phyloP scores from a whole-genome alignment of 2,329 filamentous ascomycete genomes.

The Colletotrichum melonis region DNA sequence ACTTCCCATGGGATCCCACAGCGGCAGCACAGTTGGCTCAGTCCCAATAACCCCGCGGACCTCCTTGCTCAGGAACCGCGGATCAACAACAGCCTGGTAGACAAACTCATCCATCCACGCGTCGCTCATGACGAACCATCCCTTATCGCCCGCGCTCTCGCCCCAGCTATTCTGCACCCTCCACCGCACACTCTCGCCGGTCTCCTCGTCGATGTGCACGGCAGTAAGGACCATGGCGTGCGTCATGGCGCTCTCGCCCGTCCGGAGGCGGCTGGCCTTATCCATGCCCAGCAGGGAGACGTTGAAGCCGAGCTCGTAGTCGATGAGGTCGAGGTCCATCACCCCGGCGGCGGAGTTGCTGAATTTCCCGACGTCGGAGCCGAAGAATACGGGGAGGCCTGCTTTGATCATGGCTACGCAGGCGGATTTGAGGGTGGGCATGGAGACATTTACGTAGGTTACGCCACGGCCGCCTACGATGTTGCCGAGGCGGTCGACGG shows the following conservation, averaged over 20 bases:
- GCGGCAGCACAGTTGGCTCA: constrained; percentile 76
- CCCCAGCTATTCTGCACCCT: constrained; percentile 91
- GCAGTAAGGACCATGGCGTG: constrained; percentile 93
- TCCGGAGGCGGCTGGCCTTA: constrained; percentile 80
- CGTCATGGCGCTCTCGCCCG: constrained; percentile 85
- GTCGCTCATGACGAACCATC: constrained; percentile 92
- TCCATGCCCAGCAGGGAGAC: constrained; percentile 77
- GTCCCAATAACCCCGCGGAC: constrained; percentile 77
- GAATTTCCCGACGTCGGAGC: constrained; percentile 88
- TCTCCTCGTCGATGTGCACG: constrained; percentile 78
- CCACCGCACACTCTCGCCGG: constrained; percentile 75
- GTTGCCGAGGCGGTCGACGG: constrained; percentile 83
- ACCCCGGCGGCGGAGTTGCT: constrained; percentile 75
- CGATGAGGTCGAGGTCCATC: constrained; percentile 82
- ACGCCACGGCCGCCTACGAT: constrained; percentile 80
- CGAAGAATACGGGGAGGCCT: constrained; percentile 88
- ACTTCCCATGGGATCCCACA: constrained; percentile 86
- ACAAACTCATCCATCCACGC: constrained; percentile 83
- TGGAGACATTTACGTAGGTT: constrained; percentile 86
- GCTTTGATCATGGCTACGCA: constrained; percentile 82
- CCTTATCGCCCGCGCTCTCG: constrained; percentile 74
- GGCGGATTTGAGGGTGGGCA: constrained; percentile 76
- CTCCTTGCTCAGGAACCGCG: constrained; percentile 72
- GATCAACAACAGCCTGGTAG: constrained; percentile 88
- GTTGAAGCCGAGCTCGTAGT: constrained; percentile 89